A percentile compares a stretch with the other conserved stretches of the same genome.
phyloP scores from a whole-genome alignment of 306 rosid species.

The Arachis hypogaea region DNA sequence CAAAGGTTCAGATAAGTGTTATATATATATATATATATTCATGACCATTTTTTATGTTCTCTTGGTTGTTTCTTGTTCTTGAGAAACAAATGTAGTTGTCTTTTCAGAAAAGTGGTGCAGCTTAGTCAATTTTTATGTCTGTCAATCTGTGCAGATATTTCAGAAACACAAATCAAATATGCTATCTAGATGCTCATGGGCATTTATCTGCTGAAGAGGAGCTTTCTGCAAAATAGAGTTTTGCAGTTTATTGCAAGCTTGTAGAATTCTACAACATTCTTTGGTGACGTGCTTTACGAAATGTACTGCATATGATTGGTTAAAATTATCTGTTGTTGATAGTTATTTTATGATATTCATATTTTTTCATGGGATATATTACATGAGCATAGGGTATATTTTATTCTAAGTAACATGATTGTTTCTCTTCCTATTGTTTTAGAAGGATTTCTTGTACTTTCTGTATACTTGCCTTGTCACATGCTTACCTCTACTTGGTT shows the following conservation, averaged over 20 bases:
- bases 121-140: conserved; percentile 23
- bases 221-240: conserved; percentile 65
- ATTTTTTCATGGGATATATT: conserved; percentile 11
- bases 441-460: conserved; percentile 25
- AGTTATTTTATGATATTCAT: conserved; percentile 14
- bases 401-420: conserved; percentile 13
- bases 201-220: conserved; percentile 72
- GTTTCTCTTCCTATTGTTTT: conserved; percentile 13
- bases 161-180: conserved; percentile 17
- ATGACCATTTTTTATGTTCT: conserved; percentile 6
- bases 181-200: conserved; percentile 51
- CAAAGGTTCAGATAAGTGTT: conserved; percentile 28
- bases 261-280: conserved; percentile 80
- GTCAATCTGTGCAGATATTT: conserved; percentile 43
- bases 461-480: conserved; percentile 16
- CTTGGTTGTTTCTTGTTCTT: conserved; percentile 17
- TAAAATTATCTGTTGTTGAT: conserved; percentile 20
- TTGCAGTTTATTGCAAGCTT: conserved; percentile 75
- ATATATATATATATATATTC: neutral
- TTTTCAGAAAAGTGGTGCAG: conserved; percentile 7
- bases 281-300: conserved; percentile 54
- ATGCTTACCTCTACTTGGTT: neutral
- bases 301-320: conserved; percentile 45
- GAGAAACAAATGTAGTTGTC: conserved; percentile 25
- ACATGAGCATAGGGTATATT: conserved; percentile 20